phyloP scores from a whole-genome alignment of 2,329 filamentous ascomycete species.

The Paraconiothyrium sp. region DNA sequence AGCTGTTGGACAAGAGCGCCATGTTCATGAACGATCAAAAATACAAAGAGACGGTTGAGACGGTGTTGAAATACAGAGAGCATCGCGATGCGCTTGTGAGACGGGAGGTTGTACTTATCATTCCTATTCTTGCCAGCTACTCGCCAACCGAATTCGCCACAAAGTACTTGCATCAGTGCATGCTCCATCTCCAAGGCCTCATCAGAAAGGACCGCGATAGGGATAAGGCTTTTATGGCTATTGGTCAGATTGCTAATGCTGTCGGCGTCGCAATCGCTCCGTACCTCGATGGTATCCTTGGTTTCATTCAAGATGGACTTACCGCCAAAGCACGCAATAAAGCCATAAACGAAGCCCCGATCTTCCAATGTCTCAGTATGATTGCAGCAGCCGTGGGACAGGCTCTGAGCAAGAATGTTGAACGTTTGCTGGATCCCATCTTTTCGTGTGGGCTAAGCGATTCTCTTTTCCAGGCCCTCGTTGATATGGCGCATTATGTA shows the following conservation, averaged over 20 bases:
- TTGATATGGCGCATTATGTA: slow-evolving; percentile 99
- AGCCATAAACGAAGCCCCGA: slow-evolving; percentile 71
- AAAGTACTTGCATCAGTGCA: slow-evolving; percentile 91
- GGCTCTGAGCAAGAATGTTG: slow-evolving; percentile 98
- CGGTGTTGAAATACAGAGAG: slow-evolving; percentile 91
- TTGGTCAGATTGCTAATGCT: slow-evolving; percentile 94
- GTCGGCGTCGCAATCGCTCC: slow-evolving; percentile 95
- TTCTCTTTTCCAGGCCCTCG: slow-evolving; percentile 91
- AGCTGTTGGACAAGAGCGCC: slow-evolving; percentile 90
- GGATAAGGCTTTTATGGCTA: slow-evolving; percentile 93
- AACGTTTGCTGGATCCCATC: slow-evolving; percentile 91
- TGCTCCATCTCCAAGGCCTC: slow-evolving; percentile 94
- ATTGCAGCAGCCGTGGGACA: slow-evolving; percentile 94
- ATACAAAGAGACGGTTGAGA: slow-evolving; percentile 91
- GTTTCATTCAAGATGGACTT: slow-evolving; percentile 91
- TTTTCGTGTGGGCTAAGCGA: slow-evolving; percentile 96
- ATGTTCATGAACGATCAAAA: slow-evolving; percentile 97
- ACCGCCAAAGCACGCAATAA: slow-evolving; percentile 78
- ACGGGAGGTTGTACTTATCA: slow-evolving; percentile 87
- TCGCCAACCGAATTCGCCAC: slow-evolving; percentile 89
- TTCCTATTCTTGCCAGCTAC: slow-evolving; percentile 92
- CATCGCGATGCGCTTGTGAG: slow-evolving; percentile 88
- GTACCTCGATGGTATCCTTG: slow-evolving; percentile 92
- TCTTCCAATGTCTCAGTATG: slow-evolving; percentile 98
- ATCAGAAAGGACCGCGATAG: slow-evolving; percentile 91